Percentiles rank a stretch among this genome's conserved stretches.
Evolutionary conservation across 257 asterid species (phyloP).

Genomic region (Solanum boliviense): DNA sequence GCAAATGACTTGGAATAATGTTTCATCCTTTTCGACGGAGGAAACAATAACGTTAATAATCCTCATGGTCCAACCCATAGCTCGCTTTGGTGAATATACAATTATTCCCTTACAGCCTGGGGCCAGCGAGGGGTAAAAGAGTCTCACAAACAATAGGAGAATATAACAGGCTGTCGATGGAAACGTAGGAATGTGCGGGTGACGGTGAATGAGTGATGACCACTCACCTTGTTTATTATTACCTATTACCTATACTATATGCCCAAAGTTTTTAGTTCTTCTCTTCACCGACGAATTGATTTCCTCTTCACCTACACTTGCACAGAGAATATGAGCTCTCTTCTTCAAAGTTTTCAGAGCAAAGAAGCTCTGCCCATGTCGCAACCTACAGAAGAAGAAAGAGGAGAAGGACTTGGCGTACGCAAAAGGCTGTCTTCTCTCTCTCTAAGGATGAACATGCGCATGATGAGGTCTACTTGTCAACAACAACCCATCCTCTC

Average conservation of each 20-base stretch:
- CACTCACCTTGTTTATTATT: not conserved
- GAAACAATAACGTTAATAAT: not conserved
- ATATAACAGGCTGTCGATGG: slow-evolving; percentile 5
- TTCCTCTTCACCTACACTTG: not conserved
- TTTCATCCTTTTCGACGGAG: not conserved
- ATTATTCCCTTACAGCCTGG: not conserved
- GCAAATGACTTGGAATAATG: not conserved
- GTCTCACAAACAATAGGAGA: not conserved
- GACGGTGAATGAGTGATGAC: slow-evolving; percentile 5
- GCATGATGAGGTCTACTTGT: not conserved
- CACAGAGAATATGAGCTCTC: not conserved
- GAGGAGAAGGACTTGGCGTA: not conserved
- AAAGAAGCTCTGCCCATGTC: slow-evolving; percentile 4
- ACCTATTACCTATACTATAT: not conserved
- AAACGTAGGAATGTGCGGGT: not conserved
- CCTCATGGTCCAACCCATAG: not conserved
- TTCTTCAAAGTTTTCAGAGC: not conserved
- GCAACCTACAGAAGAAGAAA: not conserved
- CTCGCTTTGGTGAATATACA: not conserved
- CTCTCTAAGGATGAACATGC: not conserved
- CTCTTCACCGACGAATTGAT: not conserved
- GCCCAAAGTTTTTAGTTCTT: not conserved
- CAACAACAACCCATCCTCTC: not conserved
- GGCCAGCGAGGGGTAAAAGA: not conserved
- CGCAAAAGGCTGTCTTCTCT: slow-evolving; percentile 5